A percentile compares a stretch with the other conserved stretches of the same genome.
Conservation (phyloP, 1,139 yeast species). For the Pichia sp. region DNA sequence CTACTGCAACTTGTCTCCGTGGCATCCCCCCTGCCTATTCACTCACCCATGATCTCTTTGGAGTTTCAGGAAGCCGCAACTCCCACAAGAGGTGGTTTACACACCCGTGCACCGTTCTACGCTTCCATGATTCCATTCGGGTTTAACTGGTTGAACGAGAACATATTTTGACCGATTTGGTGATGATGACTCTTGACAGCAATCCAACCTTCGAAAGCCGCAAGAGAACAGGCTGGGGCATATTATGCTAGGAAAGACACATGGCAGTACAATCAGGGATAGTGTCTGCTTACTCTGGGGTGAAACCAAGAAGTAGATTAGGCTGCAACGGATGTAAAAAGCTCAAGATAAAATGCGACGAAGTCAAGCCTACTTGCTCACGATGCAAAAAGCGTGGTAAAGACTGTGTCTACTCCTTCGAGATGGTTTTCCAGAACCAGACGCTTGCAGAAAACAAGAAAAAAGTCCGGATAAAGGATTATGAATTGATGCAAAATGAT, state of each 20-base stretch:
- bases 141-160: too few species aligned
- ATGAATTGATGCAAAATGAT: conserved; percentile 4
- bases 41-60: too few species aligned
- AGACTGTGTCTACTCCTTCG: conserved; percentile 15
- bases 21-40: too few species aligned
- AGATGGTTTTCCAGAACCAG: conserved; percentile 16
- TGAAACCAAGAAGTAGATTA: conserved; percentile 14
- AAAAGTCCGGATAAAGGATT: conserved; percentile 11
- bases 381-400: conserved; percentile 10
- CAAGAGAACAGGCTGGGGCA: not conserved
- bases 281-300: not conserved
- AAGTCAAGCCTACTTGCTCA: conserved; percentile 14
- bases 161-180: too few species aligned
- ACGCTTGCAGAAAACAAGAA: conserved; percentile 5
- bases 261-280: not conserved
- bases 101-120: not conserved
- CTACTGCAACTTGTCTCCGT: too few species aligned
- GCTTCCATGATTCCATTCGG: too few species aligned
- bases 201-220: too few species aligned
- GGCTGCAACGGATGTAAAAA: conserved; percentile 17
- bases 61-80: too few species aligned
- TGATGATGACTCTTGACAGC: too few species aligned
- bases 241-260: not conserved
- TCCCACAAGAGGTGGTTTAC: not conserved
- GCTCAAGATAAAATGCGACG: conserved; percentile 16